Percentiles rank a stretch among this genome's conserved stretches.
Evolutionary conservation across 352 stramenopile species (phyloP).

Genomic region (Bremia lactucae): DNA sequence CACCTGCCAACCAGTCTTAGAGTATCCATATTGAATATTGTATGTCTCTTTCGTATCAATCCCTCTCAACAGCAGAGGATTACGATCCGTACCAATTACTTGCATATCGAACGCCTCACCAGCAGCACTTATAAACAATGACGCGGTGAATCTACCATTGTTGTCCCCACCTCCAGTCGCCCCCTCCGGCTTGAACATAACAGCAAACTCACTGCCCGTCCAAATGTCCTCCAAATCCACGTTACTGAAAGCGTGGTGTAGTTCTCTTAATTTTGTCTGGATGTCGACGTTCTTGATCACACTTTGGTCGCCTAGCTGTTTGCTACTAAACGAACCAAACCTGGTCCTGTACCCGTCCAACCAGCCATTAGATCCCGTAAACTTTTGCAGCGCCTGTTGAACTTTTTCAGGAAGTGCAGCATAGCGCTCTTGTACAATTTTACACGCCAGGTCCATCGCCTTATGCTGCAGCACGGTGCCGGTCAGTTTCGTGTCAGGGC

Average conservation of each 20-base stretch:
- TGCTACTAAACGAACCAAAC: conserved; percentile 77
- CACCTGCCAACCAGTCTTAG: conserved; percentile 73
- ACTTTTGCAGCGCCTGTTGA: conserved; percentile 57
- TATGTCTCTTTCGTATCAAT: conserved; percentile 52
- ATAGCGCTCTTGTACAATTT: conserved; percentile 61
- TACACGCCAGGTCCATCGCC: conserved; percentile 71
- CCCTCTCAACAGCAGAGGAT: conserved; percentile 42
- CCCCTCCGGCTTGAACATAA: conserved; percentile 43
- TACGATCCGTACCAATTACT: conserved; percentile 61
- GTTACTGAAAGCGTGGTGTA: conserved; percentile 52
- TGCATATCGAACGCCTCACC: conserved; percentile 78
- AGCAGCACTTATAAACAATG: conserved; percentile 65
- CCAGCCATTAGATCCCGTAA: conserved; percentile 78
- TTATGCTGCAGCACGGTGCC: conserved; percentile 75
- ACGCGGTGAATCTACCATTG: conserved; percentile 51
- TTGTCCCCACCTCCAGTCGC: conserved; percentile 4
- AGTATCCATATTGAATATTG: conserved; percentile 71
- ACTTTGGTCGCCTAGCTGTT: conserved; percentile 41
- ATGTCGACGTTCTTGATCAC: conserved; percentile 81
- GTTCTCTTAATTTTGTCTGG: conserved; percentile 71
- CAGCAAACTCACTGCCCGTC: conserved; percentile 64
- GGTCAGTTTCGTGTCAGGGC: conserved; percentile 66
- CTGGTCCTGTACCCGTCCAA: conserved; percentile 76
- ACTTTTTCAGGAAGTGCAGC: conserved; percentile 64
- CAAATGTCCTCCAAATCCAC: conserved; percentile 73